Base-by-base conservation (phyloP, 805 yeast genomes). In the Pichia rugopelliculosa region DNA sequence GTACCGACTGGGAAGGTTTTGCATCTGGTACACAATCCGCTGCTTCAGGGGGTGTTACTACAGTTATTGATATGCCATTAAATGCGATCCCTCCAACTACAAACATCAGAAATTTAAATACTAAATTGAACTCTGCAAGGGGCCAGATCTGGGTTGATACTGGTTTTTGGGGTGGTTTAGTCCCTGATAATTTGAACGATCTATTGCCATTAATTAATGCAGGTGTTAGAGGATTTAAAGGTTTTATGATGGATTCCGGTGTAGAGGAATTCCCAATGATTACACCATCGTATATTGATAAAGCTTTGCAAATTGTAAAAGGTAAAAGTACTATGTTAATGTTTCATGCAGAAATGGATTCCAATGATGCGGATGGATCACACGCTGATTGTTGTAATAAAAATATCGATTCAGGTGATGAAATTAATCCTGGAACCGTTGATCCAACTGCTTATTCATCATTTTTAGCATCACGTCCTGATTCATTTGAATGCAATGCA, bases 1-100 rank as follows among this genome's bases (percentile, higher is more conserved):
- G 97, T 56, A 90, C 97, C 1, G 96, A 89, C 53, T 90, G 98
- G 98, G 98, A 90, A 66, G 98, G 98, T 1, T 90, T 91, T 62
- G 96, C 82, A n/a, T 84, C 96, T 0, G 98, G 98, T 0, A 90
- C 98, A 0, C 82, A 83, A 61, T 86, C 96, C 2, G 97, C 97
- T 0, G 95, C 95, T 0, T 75, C 90, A 12, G 98, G 98, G 17
- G 98, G 98, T 49, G 97, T 90, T 42, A 90, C 98, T 22, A 89
- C 96, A 0, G 95, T 90, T 18, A 76, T 90, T 18, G 98, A 90
- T 63, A 90, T 90, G 98, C 98, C 98, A 0, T 70, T 90, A 60
- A 90, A 90, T 65, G 96, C 96, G 4, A 82, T 90, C 41, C 98
- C 98, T 0, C 97, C 98, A 26, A 90, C 97, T 0, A 91, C 97